Percentiles rank a stretch among this genome's conserved stretches.
Evolutionary conservation across 2,329 filamentous ascomycete genomes (phyloP).

Genomic region (Apiospora malaysiana): DNA sequence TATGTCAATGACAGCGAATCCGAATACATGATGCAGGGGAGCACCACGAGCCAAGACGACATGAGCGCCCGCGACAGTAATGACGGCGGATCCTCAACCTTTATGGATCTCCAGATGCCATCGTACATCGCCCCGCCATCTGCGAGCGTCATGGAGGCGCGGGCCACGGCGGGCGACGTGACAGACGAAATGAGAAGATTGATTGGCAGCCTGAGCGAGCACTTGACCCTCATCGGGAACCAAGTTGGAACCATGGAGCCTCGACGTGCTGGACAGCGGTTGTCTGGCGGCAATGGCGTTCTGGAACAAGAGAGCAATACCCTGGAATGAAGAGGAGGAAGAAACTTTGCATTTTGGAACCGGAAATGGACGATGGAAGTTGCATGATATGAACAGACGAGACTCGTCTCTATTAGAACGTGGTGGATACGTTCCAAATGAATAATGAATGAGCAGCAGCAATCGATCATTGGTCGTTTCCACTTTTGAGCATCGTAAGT

Average conservation of each 20-base stretch:
- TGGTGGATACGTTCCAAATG: background rate
- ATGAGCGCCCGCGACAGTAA: background rate
- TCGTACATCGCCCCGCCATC: constrained; percentile 52
- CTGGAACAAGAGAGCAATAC: constrained; percentile 6
- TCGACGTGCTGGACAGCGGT: constrained; percentile 31
- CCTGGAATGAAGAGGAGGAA: background rate
- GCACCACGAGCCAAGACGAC: background rate
- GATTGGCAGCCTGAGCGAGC: constrained; percentile 55
- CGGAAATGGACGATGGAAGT: background rate
- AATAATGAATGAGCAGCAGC: background rate
- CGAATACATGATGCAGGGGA: constrained; percentile 23
- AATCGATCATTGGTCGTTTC: background rate
- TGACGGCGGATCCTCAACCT: background rate
- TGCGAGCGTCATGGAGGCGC: constrained; percentile 59
- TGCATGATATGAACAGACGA: background rate
- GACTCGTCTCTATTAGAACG: background rate
- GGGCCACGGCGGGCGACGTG: constrained; percentile 56
- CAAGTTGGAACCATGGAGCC: constrained; percentile 50
- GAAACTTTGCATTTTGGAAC: background rate
- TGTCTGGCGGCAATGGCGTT: constrained; percentile 15
- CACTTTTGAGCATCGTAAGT: background rate
- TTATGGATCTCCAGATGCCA: constrained; percentile 39
- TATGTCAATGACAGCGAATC: constrained; percentile 26
- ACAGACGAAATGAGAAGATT: constrained; percentile 57
- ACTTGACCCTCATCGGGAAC: constrained; percentile 51